These are phyloP conservation scores for Fusarium equiseti DNA, from an alignment of 2,329 filamentous ascomycete species.

Conservation along the genomic window DNA sequence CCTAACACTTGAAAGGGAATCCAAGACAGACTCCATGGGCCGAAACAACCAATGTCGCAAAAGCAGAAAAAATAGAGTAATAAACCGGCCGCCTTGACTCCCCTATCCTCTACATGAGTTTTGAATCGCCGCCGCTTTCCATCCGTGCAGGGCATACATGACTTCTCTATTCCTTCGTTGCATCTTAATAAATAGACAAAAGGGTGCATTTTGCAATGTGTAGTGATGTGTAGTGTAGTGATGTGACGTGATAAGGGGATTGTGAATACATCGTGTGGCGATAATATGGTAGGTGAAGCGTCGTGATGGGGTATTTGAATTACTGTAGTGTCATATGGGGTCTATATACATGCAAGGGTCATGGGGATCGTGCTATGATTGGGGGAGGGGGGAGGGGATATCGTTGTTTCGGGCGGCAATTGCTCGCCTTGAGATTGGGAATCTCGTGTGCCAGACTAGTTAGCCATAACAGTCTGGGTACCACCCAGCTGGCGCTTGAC, in stretches of 20 bases:
- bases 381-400: constrained; percentile 35
- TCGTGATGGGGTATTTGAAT: constrained; percentile 56
- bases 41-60: constrained; percentile 41
- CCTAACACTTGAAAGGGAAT: constrained; percentile 55
- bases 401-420: constrained; percentile 24
- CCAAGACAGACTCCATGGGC: constrained; percentile 44
- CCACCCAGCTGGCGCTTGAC: constrained; percentile 88
- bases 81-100: constrained; percentile 55
- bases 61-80: constrained; percentile 38
- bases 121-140: constrained; percentile 53
- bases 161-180: constrained; percentile 58
- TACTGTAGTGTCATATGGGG: constrained; percentile 53
- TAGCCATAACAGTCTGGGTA: constrained; percentile 62
- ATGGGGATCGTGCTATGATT: constrained; percentile 54
- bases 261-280: constrained; percentile 44
- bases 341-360: constrained; percentile 57
- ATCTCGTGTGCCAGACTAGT: constrained; percentile 47
- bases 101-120: constrained; percentile 59
- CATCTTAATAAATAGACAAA: constrained; percentile 46
- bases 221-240: constrained; percentile 35
- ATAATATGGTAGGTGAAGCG: constrained; percentile 49
- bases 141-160: constrained; percentile 56
- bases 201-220: constrained; percentile 45
- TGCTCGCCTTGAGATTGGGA: constrained; percentile 4
- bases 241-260: constrained; percentile 28